Percentiles rank a stretch among this genome's conserved stretches.
phyloP scores from a whole-genome alignment of 1,139 yeast species.

The Meyerozyma sp. region DNA sequence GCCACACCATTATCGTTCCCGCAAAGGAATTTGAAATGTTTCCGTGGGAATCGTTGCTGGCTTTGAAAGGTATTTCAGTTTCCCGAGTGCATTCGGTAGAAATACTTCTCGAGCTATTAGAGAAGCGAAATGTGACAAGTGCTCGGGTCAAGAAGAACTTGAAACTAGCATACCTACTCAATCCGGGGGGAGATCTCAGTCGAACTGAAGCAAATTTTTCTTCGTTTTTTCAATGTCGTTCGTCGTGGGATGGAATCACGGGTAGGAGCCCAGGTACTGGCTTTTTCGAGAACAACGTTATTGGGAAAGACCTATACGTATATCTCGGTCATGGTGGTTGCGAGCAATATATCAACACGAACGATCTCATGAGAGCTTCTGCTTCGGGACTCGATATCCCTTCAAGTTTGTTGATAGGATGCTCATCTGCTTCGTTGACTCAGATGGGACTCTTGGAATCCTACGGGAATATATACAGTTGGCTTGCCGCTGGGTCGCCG shows the following conservation, averaged over 20 bases:
- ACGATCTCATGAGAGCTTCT: slow-evolving; percentile 20
- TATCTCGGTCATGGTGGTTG: slow-evolving; percentile 97
- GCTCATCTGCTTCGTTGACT: slow-evolving; percentile 76
- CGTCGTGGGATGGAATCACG: slow-evolving; percentile 50
- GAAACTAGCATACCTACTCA: slow-evolving; percentile 55
- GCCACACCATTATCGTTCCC: slow-evolving; percentile 66
- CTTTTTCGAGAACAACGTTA: slow-evolving; percentile 21
- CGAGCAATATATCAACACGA: slow-evolving; percentile 61
- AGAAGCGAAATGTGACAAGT: slow-evolving; percentile 8
- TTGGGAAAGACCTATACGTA: slow-evolving; percentile 45
- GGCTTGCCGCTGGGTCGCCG: slow-evolving; percentile 77
- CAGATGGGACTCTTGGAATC: slow-evolving; percentile 63
- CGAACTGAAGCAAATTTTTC: slow-evolving; percentile 64
- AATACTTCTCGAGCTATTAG: slow-evolving; percentile 40
- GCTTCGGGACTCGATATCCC: slow-evolving; percentile 35
- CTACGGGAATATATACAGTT: slow-evolving; percentile 70
- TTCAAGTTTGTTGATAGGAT: slow-evolving; percentile 79
- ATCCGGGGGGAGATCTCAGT: slow-evolving; percentile 75
- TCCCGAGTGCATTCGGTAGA: slow-evolving; percentile 72
- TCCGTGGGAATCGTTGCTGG: slow-evolving; percentile 86
- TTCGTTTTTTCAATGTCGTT: slow-evolving; percentile 28
- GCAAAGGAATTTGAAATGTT: slow-evolving; percentile 58
- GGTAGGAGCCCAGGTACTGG: slow-evolving; percentile 56
- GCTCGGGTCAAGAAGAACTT: slow-evolving; percentile 17
- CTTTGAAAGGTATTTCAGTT: slow-evolving; percentile 49